Base-by-base conservation (phyloP, 2,329 filamentous ascomycete species). In the Exophiala viscosa region DNA sequence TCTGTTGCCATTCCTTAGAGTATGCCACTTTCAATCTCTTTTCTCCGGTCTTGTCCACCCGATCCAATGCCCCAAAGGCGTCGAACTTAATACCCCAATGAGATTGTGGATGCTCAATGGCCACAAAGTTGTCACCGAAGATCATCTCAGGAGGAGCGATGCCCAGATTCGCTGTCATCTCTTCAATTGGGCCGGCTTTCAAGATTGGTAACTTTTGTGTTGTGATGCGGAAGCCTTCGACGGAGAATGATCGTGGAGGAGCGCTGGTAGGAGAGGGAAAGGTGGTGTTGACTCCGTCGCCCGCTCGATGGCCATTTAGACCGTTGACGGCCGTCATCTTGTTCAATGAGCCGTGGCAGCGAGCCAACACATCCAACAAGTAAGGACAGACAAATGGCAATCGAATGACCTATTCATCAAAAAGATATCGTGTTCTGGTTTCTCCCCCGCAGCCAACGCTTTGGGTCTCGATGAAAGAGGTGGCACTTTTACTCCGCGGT, bases 61-160 rank as follows among this genome's bases (percentile, higher is more conserved):
- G 78, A 70, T 96, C 90, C 59, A 99, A 79, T 18, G 92, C 93
- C 67, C 92, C 89, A 63, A 84, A 87, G 17, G 93, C 87, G 67
- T 86, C 86, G 76, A 97, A 99, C 48, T 79, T 74, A 58, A 97
- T 76, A 40, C 76, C 76, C 90, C 90, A 99, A 40, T 84, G 82
- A n/a, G 80, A 84, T 15, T 80, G 78, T n/a, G 74, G 57, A 73
- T 97, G 90, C 48, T 84, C 77, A 55, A 99, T 79, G 5, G 82
- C 74, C 36, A 95, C 85, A 52, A 87, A 76, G 70, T 99, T 99
- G 76, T 99, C 91, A 57, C 93, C 93, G 67, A 99, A 99, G 60
- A 99, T 99, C 93, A 99, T 99, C 75, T 99, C 93, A 7, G 93
- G 93, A 36, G 92, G 83, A 14, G 92, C 84, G 66, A 99, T 96